Conservation (phyloP, 371 early-diverging fungal genomes). For the Blakeslea trispora region DNA sequence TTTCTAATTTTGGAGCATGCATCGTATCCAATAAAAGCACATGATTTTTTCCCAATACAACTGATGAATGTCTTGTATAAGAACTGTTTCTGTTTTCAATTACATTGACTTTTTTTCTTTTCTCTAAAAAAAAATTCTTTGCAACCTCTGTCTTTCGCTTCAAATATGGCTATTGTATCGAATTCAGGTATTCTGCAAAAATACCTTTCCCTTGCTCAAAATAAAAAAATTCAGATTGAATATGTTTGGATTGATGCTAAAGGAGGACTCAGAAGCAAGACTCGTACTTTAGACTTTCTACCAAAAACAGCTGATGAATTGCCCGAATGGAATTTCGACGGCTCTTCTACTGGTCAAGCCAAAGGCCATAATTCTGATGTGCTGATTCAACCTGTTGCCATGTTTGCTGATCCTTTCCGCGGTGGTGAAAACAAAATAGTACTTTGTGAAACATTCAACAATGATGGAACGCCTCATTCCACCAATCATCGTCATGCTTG, state of each 20-base stretch:
- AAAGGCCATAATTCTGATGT: conserved; percentile 66
- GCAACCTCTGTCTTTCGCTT: neutral
- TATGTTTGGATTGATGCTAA: conserved; percentile 67
- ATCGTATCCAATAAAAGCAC: no score
- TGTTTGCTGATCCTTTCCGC: conserved; percentile 64
- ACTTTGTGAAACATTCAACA: conserved; percentile 54
- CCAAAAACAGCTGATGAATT: conserved; percentile 47
- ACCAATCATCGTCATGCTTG: conserved; percentile 56
- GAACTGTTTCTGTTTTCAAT: no score
- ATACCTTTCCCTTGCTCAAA: conserved; percentile 57
- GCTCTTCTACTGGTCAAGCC: conserved; percentile 64
- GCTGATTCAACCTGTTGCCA: conserved; percentile 55
- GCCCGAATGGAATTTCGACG: conserved; percentile 67
- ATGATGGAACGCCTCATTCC: conserved; percentile 60
- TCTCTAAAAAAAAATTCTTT: no score
- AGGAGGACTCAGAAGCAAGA: conserved; percentile 50
- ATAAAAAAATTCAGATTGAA: conserved; percentile 57
- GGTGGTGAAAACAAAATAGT: conserved; percentile 65
- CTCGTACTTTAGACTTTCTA: conserved; percentile 45
- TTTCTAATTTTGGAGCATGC: no score
- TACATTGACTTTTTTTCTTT: neutral
- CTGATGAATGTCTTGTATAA: no score
- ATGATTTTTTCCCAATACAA: no score
- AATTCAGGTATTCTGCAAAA: conserved; percentile 51
- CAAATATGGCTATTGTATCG: conserved; percentile 39